Base-by-base conservation (phyloP, 495 filamentous ascomycete genomes). In the Friedmanniomyces simplex region DNA sequence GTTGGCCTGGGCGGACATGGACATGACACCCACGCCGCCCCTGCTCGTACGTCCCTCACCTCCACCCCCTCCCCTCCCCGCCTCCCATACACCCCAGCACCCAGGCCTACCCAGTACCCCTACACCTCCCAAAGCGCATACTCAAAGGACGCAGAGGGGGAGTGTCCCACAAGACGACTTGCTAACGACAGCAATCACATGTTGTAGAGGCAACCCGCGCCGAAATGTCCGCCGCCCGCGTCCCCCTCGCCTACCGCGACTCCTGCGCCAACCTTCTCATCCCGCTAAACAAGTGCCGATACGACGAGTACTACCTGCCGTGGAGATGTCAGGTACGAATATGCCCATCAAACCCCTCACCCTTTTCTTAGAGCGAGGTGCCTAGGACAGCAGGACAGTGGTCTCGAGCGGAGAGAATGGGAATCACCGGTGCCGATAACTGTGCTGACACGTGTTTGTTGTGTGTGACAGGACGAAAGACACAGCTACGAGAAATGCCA, bases 401-500 rank as follows among this genome's bases (percentile, higher is more conserved):
- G 22, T 21, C 56, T 47, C 32, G 39, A 10, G 28, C 10, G 49
- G 32, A 54, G 21, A 30, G 8, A 24, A 21, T 24, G 10, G 47
- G 47, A 5, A n/a, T n/a, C n/a, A n/a, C n/a, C n/a, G n/a, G n/a
- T n/a, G n/a, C n/a, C n/a, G n/a, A n/a, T n/a, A n/a, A 21, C 18
- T 57, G 18, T 42, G 57, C 50, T 55, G 41, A 50, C 14, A 28
- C 8, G 26, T 18, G 34, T 10, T 3, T 16, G 39, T 3, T 16
- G 39, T 43, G 13, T 20, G 14, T n/a, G 56, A 52, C 65, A 96
- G 93, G 80, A 87, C 68, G 93, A 98, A 78, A 79, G 93, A 77
- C 93, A 98, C 73, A 83, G 80, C 66, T 98, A 98, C 76, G 93
- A 98, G 68, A 97, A 96, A 71, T 98, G 93, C 82, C 93, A 98